Conservation (phyloP, 345 rosid genomes). For the Citrus trifoliata region DNA sequence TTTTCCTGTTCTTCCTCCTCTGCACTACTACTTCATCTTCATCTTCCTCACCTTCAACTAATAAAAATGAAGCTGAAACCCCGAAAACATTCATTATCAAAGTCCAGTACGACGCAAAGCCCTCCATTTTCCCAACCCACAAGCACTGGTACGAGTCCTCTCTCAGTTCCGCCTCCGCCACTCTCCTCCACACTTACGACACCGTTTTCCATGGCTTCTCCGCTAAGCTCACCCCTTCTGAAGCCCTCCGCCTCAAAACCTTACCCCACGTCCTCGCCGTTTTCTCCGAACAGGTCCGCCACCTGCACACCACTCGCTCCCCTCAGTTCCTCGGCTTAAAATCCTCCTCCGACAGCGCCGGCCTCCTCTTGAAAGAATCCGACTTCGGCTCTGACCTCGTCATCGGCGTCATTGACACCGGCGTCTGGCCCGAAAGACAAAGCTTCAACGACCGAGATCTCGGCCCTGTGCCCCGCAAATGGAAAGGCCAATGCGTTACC, state of each 20-base stretch:
- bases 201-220: slow-evolving; percentile 96
- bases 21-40: background rate
- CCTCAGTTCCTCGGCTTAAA: slow-evolving; percentile 86
- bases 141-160: slow-evolving; percentile 82
- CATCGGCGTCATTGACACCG: slow-evolving; percentile 86
- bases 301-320: slow-evolving; percentile 80
- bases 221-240: slow-evolving; percentile 51
- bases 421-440: slow-evolving; percentile 85
- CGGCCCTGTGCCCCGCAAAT: slow-evolving; percentile 62
- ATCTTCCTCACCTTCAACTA: background rate
- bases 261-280: slow-evolving; percentile 61
- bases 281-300: slow-evolving; percentile 73
- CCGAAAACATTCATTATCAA: slow-evolving; percentile 48
- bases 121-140: slow-evolving; percentile 81
- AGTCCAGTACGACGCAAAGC: slow-evolving; percentile 62
- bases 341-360: slow-evolving; percentile 58
- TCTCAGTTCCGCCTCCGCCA: slow-evolving; percentile 27
- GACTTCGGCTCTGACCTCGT: slow-evolving; percentile 96
- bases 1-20: background rate
- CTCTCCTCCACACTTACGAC: slow-evolving; percentile 74
- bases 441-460: slow-evolving; percentile 85
- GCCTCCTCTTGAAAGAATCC: slow-evolving; percentile 62
- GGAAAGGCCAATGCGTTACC: slow-evolving; percentile 73
- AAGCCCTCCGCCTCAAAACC: slow-evolving; percentile 38
- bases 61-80: background rate